Evolutionary conservation across 2,329 filamentous ascomycete genomes (phyloP).

Genomic region (Aspergillus pseudoviridinutans): DNA sequence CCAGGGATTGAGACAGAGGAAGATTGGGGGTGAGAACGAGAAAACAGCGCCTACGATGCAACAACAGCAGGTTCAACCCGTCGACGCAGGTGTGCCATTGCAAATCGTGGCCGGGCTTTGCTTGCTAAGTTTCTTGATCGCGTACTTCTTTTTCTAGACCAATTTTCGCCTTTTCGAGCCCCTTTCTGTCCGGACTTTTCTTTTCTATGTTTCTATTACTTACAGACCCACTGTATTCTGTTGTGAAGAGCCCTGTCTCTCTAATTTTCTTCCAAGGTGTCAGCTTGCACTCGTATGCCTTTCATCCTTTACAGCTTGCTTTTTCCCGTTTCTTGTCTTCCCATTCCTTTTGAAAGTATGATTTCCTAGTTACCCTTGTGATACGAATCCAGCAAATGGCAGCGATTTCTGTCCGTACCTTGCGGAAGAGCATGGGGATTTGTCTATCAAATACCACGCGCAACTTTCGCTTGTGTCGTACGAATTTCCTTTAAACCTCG

Average conservation of each 20-base stretch:
- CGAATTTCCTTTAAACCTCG: background rate
- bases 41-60: constrained; percentile 50
- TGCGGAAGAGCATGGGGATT: background rate
- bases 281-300: constrained; percentile 16
- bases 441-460: background rate
- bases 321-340: constrained; percentile 13
- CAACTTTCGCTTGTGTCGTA: background rate
- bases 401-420: constrained; percentile 5
- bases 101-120: constrained; percentile 80
- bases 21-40: constrained; percentile 55
- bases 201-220: constrained; percentile 22
- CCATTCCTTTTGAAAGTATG: constrained; percentile 8
- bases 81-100: constrained; percentile 73
- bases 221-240: constrained; percentile 17
- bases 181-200: constrained; percentile 11
- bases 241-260: constrained; percentile 23
- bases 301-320: constrained; percentile 6
- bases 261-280: constrained; percentile 23
- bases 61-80: constrained; percentile 53
- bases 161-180: constrained; percentile 6
- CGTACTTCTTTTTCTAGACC: constrained; percentile 91
- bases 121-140: constrained; percentile 85
- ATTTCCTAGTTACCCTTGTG: constrained; percentile 12
- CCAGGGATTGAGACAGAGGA: constrained; percentile 73
- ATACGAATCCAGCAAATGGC: constrained; percentile 15